These are phyloP conservation scores for Lithospermum erythrorhizon DNA, from an alignment of 257 asterid genomes.

Conservation along the genomic window DNA sequence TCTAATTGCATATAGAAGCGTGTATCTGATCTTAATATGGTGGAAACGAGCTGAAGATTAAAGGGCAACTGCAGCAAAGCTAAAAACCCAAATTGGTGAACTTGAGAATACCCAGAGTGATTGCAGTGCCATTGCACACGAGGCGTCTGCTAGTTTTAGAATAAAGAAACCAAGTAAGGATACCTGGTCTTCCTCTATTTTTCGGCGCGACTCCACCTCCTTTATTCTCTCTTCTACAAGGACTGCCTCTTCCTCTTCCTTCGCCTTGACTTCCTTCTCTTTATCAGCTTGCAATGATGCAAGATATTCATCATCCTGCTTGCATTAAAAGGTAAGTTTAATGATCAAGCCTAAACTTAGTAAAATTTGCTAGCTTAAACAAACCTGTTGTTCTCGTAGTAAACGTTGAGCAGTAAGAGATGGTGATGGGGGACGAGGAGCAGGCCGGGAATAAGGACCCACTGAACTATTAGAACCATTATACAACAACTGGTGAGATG, in stretches of 20 bases:
- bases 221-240: constrained; percentile 60
- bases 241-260: constrained; percentile 95
- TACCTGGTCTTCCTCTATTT: constrained; percentile 36
- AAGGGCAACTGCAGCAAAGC: background rate
- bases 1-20: background rate
- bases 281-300: constrained; percentile 95
- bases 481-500: constrained; percentile 54
- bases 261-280: constrained; percentile 91
- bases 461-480: constrained; percentile 36
- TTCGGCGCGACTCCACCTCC: constrained; percentile 59
- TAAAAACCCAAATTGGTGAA: background rate
- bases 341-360: constrained; percentile 8
- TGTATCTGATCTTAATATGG: background rate
- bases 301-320: constrained; percentile 91
- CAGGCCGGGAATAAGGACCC: constrained; percentile 37
- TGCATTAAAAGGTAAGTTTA: constrained; percentile 10
- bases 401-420: constrained; percentile 88
- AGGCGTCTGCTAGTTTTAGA: constrained; percentile 1
- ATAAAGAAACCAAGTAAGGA: background rate
- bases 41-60: background rate
- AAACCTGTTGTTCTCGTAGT: constrained; percentile 94
- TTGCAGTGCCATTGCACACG: background rate
- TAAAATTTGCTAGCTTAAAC: constrained; percentile 9
- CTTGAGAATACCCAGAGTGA: constrained; percentile 28
- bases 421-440: constrained; percentile 89